phyloP scores from a whole-genome alignment of 148 eudicot genomes.

The Bassia scoparia region DNA sequence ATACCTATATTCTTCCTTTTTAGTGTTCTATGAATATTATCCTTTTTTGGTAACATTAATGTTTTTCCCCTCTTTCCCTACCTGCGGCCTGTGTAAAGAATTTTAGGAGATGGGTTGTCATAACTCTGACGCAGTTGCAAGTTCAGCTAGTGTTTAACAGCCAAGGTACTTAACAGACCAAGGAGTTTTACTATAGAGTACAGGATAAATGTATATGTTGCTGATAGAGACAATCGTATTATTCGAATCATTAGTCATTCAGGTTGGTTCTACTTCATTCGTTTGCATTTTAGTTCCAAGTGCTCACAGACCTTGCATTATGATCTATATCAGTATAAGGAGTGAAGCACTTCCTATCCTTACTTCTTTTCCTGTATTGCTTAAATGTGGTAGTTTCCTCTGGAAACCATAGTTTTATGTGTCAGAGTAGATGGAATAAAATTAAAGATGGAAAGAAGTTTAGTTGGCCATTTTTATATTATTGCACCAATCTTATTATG shows the following conservation, averaged over 20 bases:
- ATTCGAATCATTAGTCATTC: constrained; percentile 64
- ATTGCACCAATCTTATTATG: not conserved
- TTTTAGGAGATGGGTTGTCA: constrained; percentile 45
- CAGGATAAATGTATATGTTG: constrained; percentile 63
- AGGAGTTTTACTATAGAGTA: constrained; percentile 66
- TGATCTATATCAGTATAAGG: not conserved
- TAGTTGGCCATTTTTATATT: not conserved
- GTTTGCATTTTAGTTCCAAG: not conserved
- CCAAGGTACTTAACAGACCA: constrained; percentile 54
- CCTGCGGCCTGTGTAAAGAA: constrained; percentile 35
- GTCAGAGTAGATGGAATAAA: not conserved
- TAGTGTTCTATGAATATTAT: no score
- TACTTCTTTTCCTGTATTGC: not conserved
- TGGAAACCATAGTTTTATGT: not conserved
- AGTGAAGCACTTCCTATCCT: not conserved
- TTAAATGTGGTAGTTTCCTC: no score
- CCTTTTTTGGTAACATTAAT: no score
- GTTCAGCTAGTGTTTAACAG: no score
- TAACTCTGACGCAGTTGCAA: constrained; percentile 53
- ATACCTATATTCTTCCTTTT: no score
- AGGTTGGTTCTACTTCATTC: constrained; percentile 31
- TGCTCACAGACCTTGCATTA: not conserved
- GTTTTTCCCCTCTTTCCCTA: no score
- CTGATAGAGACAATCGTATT: constrained; percentile 51
- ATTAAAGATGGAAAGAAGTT: not conserved